Base-by-base conservation (phyloP, 2,329 filamentous ascomycete species). In the Colletotrichum salicis region DNA sequence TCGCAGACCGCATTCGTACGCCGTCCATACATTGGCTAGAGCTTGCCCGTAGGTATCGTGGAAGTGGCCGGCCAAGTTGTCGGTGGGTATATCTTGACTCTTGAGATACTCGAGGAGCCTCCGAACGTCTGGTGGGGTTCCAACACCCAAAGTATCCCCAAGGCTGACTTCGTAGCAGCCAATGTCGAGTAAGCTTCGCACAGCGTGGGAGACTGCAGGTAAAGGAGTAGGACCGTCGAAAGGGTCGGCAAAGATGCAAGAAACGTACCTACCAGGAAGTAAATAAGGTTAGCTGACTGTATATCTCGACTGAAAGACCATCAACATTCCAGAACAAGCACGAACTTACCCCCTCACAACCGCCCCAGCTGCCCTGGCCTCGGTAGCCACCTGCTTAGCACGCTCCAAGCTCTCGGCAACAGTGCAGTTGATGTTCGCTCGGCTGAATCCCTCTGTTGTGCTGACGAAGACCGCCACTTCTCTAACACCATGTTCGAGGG, bases 11-110 rank as follows among this genome's bases (percentile, higher is more conserved):
- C 88, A 86, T 62, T 90, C 86, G 22, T 93, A 87, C 2, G 89
- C 88, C 22, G 91, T 86, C 74, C 91, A 87, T 0, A 88, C 88
- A 76, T 93, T 93, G 2, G 91, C 88, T 2, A 92, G 83, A 1
- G 90, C 91, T 77, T 92, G 89, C 4, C 91, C 91, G 76, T 92
- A 93, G 0, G 91, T 93, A 76, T 94, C 91, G 76, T 94, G 92
- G 77, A 93, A 93, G 77, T 94, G 92, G 71, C 92, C 86, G 0
- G 91, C 91, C 1, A 93, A 80, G 70, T 87, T 86, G 41, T 85
- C 84, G 19, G 84, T 82, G 4, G 87, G 85, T 3, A 93, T 83
- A 0, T 86, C 87, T 1, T 87, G 86, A 5, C 86, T 83, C 10
- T 81, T 78, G 67, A 90, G 78, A 68, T 78, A 86, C 6, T 19